Evolutionary conservation across 768 basidiomycete species (phyloP), one percentile per base, ranked within the genome.

Genomic region (Polyporus arcularius): DNA sequence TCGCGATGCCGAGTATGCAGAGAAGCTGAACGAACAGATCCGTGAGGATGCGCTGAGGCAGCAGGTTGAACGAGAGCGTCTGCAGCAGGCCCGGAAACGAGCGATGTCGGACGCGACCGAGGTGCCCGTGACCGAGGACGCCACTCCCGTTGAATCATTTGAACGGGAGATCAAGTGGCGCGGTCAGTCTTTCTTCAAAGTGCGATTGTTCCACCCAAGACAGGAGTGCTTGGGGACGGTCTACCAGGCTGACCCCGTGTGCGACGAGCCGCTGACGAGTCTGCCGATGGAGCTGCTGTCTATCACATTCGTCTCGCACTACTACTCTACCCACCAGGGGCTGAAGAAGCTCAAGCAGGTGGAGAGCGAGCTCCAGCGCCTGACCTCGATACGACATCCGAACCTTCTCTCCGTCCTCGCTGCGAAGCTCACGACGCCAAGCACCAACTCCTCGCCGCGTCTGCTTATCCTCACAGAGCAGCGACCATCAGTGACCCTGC

Each of bases 241-340:
- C 0, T 92, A 88, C 72, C 78, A 85, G 56, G 91, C 89, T 0
- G 90, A 92, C 61, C 91, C 92, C 8, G 73, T 93, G 15, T 85
- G 85, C 67, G 89, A 92, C 4, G 61, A 60, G 51, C 53, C 58
- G 60, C 75, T 81, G 59, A 76, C 75, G n/a, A 79, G 80, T 2
- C 72, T 85, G 15, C 84, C 87, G 28, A 77, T 94, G 4, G 90
- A 92, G 66, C 76, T 94, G 10, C 82, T 86, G 66, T 75, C 85
- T 5, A 79, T 91, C 26, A 79, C 79, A 16, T 94, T 94, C 66
- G 78, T 82, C 49, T 81, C 87, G 1, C 77, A 79, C 18, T 92
- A 93, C 68, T 94, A 94, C 68, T 75, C 77, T 1, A 83, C 83
- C 0, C 80, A 69, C 9, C 88, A 89, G 78, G 92, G 89, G 0